Evolutionary conservation across 2,329 filamentous ascomycete genomes (phyloP).

Genomic region (Talaromyces islandicus): DNA sequence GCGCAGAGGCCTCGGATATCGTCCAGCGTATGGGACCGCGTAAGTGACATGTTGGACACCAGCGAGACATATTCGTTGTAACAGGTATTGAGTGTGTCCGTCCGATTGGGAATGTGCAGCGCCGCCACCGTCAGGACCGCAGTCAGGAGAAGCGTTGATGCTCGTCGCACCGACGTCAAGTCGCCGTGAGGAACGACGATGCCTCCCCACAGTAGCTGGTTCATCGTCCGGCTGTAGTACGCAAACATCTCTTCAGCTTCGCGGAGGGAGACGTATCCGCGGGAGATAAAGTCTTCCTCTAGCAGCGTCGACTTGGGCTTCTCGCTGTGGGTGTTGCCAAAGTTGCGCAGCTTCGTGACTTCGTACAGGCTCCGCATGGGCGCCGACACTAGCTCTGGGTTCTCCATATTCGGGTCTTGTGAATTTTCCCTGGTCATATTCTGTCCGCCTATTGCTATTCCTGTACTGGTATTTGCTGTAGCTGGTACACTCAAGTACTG

Average conservation of each 20-base stretch:
- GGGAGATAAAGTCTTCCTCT: slow-evolving; percentile 47
- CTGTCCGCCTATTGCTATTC: slow-evolving; percentile 27
- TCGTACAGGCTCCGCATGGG: slow-evolving; percentile 52
- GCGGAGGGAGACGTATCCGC: slow-evolving; percentile 40
- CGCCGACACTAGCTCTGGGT: slow-evolving; percentile 40
- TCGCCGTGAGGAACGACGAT: slow-evolving; percentile 47
- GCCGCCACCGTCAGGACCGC: slow-evolving; percentile 54
- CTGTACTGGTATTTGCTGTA: slow-evolving; percentile 20
- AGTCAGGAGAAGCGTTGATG: slow-evolving; percentile 50
- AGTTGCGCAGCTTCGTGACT: slow-evolving; percentile 45
- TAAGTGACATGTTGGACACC: slow-evolving; percentile 53
- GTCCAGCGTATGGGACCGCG: slow-evolving; percentile 52
- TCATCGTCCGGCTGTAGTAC: slow-evolving; percentile 47
- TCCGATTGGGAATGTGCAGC: slow-evolving; percentile 52
- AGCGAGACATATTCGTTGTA: slow-evolving; percentile 54
- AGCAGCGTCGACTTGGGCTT: slow-evolving; percentile 32
- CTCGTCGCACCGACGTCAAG: slow-evolving; percentile 48
- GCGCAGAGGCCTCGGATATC: slow-evolving; percentile 50
- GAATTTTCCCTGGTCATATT: slow-evolving; percentile 41
- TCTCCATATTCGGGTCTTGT: slow-evolving; percentile 36
- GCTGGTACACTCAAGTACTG: neutral
- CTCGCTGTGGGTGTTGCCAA: slow-evolving; percentile 32
- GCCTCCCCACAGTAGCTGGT: slow-evolving; percentile 48
- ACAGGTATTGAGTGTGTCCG: slow-evolving; percentile 48
- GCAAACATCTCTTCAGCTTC: slow-evolving; percentile 49